Conservation (phyloP, 495 filamentous ascomycete species). For the Penicillium tannophilum region DNA sequence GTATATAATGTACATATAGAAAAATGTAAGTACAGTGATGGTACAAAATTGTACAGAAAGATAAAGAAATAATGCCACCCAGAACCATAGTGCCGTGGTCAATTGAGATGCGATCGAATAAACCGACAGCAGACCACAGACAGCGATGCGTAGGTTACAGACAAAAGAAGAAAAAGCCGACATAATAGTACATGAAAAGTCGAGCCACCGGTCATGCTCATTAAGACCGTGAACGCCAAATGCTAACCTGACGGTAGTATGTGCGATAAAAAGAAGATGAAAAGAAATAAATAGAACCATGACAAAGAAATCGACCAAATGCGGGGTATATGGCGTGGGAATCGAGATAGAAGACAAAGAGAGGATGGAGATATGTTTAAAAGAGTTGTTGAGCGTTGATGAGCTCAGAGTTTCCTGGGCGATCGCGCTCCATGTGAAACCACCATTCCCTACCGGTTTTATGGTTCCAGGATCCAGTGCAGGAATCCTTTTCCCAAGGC, state of each 20-base stretch:
- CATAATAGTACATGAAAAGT: conserved; percentile 5
- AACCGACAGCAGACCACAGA: not conserved
- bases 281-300: conserved; percentile 17
- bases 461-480: conserved; percentile 53
- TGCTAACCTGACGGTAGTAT: conserved; percentile 7
- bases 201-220: conserved; percentile 16
- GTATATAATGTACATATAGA: conserved; percentile 13
- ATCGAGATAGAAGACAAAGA: conserved; percentile 15
- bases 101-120: not conserved
- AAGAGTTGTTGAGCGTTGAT: conserved; percentile 45
- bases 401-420: conserved; percentile 41
- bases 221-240: conserved; percentile 13
- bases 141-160: not conserved
- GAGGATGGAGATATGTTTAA: conserved; percentile 18
- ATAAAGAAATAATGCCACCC: not conserved
- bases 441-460: conserved; percentile 51
- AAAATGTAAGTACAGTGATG: conserved; percentile 17
- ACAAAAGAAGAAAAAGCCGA: conserved; percentile 8
- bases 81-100: not conserved
- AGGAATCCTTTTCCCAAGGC: conserved; percentile 49
- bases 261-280: conserved; percentile 11
- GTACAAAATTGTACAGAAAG: conserved; percentile 19
- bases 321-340: conserved; percentile 35
- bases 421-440: conserved; percentile 53
- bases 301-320: conserved; percentile 22